Evolutionary conservation across 2,329 filamentous ascomycete genomes (phyloP).

Genomic region (Ophidiomyces ophidiicola): DNA sequence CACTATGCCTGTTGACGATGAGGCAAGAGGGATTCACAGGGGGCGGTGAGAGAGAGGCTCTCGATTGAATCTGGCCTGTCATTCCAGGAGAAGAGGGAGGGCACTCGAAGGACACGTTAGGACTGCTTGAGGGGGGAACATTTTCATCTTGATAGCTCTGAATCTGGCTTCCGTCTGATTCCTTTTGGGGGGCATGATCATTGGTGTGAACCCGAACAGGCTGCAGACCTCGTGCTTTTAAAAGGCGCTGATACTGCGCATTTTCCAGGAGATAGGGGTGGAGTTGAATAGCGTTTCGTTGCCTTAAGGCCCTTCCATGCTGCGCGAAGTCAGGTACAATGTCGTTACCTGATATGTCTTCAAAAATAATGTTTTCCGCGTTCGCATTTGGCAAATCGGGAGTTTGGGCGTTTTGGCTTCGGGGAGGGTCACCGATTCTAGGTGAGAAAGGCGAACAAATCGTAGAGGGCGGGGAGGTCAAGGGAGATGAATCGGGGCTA

Average conservation of each 20-base stretch:
- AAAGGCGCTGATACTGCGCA: conserved; percentile 32
- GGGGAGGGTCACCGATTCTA: not conserved
- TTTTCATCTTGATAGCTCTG: conserved; percentile 25
- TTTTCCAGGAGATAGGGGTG: conserved; percentile 38
- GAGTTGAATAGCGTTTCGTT: conserved; percentile 38
- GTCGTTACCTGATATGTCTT: not conserved
- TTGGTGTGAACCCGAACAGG: conserved; percentile 28
- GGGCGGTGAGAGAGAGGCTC: not conserved
- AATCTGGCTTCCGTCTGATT: conserved; percentile 23
- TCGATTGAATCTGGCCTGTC: conserved; percentile 3
- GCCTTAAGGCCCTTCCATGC: conserved; percentile 27
- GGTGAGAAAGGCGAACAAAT: conserved; percentile 7
- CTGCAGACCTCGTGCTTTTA: conserved; percentile 33
- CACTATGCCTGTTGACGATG: conserved; percentile 12
- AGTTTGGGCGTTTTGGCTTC: not conserved
- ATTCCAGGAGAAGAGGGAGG: conserved; percentile 20
- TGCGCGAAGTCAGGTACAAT: not conserved
- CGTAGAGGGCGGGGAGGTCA: conserved; percentile 27
- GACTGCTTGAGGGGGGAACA: conserved; percentile 25
- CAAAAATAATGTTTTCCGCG: too few species aligned
- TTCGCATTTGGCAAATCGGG: too few species aligned
- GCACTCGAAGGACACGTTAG: conserved; percentile 22
- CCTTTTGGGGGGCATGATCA: conserved; percentile 10
- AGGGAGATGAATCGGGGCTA: conserved; percentile 22
- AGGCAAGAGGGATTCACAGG: not conserved